phyloP scores from a whole-genome alignment of 2,329 filamentous ascomycete species.

The Aureobasidium mangrovei region DNA sequence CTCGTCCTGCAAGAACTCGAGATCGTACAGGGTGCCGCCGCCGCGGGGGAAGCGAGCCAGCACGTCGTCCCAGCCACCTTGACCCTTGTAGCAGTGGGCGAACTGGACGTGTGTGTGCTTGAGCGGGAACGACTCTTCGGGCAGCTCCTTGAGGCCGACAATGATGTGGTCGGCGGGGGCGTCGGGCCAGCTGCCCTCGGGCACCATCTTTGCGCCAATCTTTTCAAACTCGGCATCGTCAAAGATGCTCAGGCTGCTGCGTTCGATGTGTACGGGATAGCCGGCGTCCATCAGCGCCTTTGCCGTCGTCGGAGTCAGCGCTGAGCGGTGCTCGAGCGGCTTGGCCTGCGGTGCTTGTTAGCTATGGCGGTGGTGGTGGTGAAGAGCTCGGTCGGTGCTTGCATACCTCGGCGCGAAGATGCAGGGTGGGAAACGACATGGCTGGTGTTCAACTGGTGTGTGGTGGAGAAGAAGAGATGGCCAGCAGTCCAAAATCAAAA shows the following conservation, averaged over 20 bases:
- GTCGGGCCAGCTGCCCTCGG: constrained; percentile 33
- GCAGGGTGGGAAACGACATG: constrained; percentile 17
- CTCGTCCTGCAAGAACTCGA: constrained; percentile 76
- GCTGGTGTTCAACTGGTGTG: not conserved
- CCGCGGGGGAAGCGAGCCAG: constrained; percentile 72
- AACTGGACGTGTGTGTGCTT: constrained; percentile 51
- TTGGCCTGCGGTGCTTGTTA: constrained; percentile 23
- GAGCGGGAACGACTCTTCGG: constrained; percentile 54
- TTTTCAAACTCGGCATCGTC: constrained; percentile 32
- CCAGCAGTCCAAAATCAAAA: too few species aligned
- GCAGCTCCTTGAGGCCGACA: constrained; percentile 35
- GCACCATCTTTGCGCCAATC: constrained; percentile 32
- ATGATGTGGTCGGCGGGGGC: constrained; percentile 33
- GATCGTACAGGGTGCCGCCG: constrained; percentile 68
- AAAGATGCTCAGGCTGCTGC: constrained; percentile 32
- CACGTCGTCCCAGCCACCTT: constrained; percentile 69
- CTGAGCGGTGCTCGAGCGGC: constrained; percentile 31
- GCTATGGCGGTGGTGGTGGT: not conserved
- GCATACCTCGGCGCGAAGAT: constrained; percentile 17
- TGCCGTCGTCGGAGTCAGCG: constrained; percentile 31
- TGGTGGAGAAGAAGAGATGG: too few species aligned
- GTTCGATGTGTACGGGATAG: constrained; percentile 34
- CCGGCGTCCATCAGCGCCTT: constrained; percentile 34
- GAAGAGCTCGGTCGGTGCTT: not conserved
- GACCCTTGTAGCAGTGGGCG: constrained; percentile 38